Conservation (phyloP, 2,329 filamentous ascomycete species). For the Paramyrothecium roridum region DNA sequence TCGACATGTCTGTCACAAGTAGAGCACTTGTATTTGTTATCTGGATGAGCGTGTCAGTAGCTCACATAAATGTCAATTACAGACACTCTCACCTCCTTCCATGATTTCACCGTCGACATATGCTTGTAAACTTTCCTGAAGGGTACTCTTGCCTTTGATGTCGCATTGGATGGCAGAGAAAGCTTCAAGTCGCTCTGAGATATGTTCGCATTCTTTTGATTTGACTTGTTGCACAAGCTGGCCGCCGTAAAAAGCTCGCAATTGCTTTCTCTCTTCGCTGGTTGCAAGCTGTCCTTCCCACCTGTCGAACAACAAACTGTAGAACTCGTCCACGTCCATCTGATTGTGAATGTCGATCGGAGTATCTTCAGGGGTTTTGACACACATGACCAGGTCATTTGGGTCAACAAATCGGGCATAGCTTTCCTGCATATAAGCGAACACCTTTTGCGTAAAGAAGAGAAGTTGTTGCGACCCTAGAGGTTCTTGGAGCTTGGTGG, state of each 20-base stretch:
- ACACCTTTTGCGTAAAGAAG: slow-evolving; percentile 74
- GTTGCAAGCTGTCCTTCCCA: slow-evolving; percentile 79
- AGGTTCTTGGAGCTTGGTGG: slow-evolving; percentile 53
- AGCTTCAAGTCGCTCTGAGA: slow-evolving; percentile 84
- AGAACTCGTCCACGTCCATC: slow-evolving; percentile 99
- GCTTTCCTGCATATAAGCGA: slow-evolving; percentile 82
- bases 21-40: slow-evolving; percentile 98
- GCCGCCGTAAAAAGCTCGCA: slow-evolving; percentile 86
- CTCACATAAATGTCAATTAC: not conserved
- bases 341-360: slow-evolving; percentile 84
- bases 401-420: slow-evolving; percentile 73
- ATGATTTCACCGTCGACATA: slow-evolving; percentile 95
- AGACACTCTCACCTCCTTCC: slow-evolving; percentile 67
- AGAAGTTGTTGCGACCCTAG: slow-evolving; percentile 64
- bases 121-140: slow-evolving; percentile 87
- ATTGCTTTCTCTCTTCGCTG: slow-evolving; percentile 63
- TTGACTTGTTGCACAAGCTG: slow-evolving; percentile 93
- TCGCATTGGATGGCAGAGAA: slow-evolving; percentile 96
- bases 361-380: slow-evolving; percentile 79
- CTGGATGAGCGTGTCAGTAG: slow-evolving; percentile 36
- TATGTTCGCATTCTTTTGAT: slow-evolving; percentile 89
- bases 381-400: slow-evolving; percentile 65
- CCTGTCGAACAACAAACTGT: slow-evolving; percentile 87
- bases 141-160: slow-evolving; percentile 82
- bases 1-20: slow-evolving; percentile 86